A percentile compares a stretch with the other conserved stretches of the same genome.
Evolutionary conservation across 139 green algal species (phyloP).

Genomic region (Micractinium conductrix): DNA sequence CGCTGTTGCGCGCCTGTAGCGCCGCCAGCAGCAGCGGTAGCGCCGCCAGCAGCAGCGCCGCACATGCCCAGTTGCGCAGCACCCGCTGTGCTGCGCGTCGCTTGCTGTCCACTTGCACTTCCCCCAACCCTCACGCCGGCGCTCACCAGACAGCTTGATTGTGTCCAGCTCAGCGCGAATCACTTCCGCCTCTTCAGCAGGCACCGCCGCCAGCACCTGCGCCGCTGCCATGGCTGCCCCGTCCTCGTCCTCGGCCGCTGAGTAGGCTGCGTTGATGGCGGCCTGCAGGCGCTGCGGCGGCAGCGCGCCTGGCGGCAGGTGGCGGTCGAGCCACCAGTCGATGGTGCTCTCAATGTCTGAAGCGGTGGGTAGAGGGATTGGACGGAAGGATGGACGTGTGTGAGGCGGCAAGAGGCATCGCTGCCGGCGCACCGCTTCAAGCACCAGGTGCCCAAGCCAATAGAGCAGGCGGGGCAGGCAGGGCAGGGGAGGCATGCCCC

Average conservation of each 20-base stretch:
- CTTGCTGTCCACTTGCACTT: too few relatives aligned
- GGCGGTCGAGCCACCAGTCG: conserved; percentile 50
- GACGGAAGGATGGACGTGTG: not conserved
- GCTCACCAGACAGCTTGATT: conserved; percentile 25
- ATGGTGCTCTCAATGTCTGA: conserved; percentile 60
- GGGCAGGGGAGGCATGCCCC: too few relatives aligned
- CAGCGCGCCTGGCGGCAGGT: not conserved
- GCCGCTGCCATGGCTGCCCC: not conserved
- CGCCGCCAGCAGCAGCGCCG: too few relatives aligned
- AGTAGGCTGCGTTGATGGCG: conserved; percentile 31
- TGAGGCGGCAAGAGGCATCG: too few relatives aligned
- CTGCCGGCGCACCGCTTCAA: too few relatives aligned
- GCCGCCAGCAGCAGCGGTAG: too few relatives aligned
- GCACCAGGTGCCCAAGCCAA: too few relatives aligned
- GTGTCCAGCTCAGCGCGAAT: conserved; percentile 4
- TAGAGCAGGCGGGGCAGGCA: too few relatives aligned
- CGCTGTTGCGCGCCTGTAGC: too few relatives aligned
- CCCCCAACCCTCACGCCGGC: not conserved
- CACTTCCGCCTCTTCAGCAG: conserved; percentile 21
- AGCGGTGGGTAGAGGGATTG: too few relatives aligned
- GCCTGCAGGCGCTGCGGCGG: not conserved
- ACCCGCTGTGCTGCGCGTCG: too few relatives aligned
- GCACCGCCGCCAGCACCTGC: conserved; percentile 21
- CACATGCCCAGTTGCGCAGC: too few relatives aligned
- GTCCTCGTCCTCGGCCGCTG: conserved; percentile 25